phyloP scores from a whole-genome alignment of 139 green algal species.

The Nannochloris sp. region DNA sequence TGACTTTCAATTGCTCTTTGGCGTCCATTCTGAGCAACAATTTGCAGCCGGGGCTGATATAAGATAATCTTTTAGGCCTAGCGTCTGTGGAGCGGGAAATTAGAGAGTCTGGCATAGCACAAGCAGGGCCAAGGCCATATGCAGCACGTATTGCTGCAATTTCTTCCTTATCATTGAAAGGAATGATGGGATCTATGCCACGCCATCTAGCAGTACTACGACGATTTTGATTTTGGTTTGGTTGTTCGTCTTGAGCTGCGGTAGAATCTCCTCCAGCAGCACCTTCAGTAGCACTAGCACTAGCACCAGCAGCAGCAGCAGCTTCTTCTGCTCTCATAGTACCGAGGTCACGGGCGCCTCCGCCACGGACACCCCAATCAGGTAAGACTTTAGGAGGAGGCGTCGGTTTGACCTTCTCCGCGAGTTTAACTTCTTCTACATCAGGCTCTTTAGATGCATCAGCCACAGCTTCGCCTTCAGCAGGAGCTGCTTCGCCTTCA shows the following conservation, averaged over 20 bases:
- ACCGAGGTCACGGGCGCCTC: background rate
- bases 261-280: background rate
- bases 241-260: background rate
- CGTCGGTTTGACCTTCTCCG: background rate
- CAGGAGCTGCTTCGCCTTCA: too few species aligned
- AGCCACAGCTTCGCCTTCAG: constrained; percentile 13
- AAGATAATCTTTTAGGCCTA: constrained; percentile 37
- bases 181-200: constrained; percentile 53
- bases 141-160: constrained; percentile 47
- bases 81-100: constrained; percentile 10
- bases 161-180: constrained; percentile 32
- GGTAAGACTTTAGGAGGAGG: background rate
- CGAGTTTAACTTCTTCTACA: background rate
- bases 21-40: constrained; percentile 63
- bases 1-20: constrained; percentile 66
- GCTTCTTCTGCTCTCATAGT: background rate
- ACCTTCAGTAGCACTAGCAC: background rate
- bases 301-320: background rate
- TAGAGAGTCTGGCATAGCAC: constrained; percentile 3
- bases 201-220: constrained; percentile 9
- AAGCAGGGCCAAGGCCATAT: constrained; percentile 56
- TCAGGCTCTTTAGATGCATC: background rate
- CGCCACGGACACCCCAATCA: background rate
- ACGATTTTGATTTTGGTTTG: background rate
- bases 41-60: constrained; percentile 26